Conservation (phyloP, 148 eudicot species). For the Rheum nobile region DNA sequence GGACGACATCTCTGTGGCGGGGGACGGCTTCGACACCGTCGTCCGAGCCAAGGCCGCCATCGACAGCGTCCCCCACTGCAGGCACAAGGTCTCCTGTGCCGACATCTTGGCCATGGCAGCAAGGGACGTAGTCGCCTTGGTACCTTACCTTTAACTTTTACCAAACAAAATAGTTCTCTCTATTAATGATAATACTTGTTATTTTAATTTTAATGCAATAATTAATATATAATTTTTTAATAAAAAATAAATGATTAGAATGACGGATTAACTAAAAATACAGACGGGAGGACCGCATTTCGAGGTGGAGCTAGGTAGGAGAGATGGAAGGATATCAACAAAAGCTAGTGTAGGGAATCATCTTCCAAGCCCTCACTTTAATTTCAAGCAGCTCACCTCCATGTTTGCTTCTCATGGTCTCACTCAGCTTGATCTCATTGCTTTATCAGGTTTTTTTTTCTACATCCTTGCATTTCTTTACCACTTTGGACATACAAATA, state of each 20-base stretch:
- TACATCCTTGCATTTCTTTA: not conserved
- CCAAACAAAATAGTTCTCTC: too few relatives aligned
- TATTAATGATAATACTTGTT: too few relatives aligned
- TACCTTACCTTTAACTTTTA: slow-evolving; percentile 16
- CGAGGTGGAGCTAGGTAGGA: slow-evolving; percentile 48
- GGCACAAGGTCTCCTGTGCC: slow-evolving; percentile 70
- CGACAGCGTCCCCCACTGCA: slow-evolving; percentile 43
- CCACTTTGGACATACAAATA: not conserved
- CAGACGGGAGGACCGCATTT: slow-evolving; percentile 27
- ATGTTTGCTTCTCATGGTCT: slow-evolving; percentile 49
- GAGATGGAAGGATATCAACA: slow-evolving; percentile 50
- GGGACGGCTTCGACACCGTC: slow-evolving; percentile 78
- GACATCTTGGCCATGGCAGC: slow-evolving; percentile 80
- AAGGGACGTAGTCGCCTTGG: slow-evolving; percentile 59
- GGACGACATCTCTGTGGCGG: slow-evolving; percentile 57
- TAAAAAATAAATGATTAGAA: too few relatives aligned
- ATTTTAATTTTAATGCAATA: too few relatives aligned
- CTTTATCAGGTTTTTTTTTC: slow-evolving; percentile 38
- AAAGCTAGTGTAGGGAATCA: slow-evolving; percentile 33
- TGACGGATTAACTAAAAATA: too few relatives aligned
- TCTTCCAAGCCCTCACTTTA: slow-evolving; percentile 37
- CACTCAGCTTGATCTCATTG: slow-evolving; percentile 46
- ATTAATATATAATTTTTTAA: too few relatives aligned
- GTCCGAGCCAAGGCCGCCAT: slow-evolving; percentile 62
- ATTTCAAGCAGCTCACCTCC: slow-evolving; percentile 35